Conservation (phyloP, 768 basidiomycete genomes). For the Leccinum boreale region DNA sequence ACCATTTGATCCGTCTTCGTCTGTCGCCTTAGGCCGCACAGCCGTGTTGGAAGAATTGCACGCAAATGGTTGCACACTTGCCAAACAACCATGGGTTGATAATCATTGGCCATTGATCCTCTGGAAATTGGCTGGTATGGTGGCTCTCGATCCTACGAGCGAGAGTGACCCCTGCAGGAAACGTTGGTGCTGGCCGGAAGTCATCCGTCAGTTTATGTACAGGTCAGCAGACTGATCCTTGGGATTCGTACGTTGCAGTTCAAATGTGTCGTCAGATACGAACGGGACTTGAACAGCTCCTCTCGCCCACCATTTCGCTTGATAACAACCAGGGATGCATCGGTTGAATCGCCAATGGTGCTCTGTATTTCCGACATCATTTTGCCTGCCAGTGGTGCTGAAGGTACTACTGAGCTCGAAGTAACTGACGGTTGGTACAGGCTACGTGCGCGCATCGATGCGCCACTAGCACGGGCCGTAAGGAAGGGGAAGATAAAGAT, state of each 20-base stretch:
- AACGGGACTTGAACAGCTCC: slow-evolving; percentile 77
- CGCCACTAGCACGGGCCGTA: slow-evolving; percentile 66
- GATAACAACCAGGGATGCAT: slow-evolving; percentile 80
- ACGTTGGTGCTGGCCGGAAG: slow-evolving; percentile 82
- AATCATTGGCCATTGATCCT: slow-evolving; percentile 90
- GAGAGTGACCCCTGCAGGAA: slow-evolving; percentile 44
- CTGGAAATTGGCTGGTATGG: slow-evolving; percentile 93
- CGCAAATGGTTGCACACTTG: slow-evolving; percentile 59
- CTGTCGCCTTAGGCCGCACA: slow-evolving; percentile 42
- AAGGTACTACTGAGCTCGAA: slow-evolving; percentile 61
- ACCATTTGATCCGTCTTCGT: slow-evolving; percentile 13
- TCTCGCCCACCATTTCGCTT: slow-evolving; percentile 78
- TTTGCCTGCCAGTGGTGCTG: slow-evolving; percentile 42
- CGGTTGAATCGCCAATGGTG: slow-evolving; percentile 76
- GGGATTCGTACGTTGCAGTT: background rate
- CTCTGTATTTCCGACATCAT: slow-evolving; percentile 76
- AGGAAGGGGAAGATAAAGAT: slow-evolving; percentile 61
- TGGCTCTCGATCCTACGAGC: slow-evolving; percentile 62
- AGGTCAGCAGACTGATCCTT: slow-evolving; percentile 47
- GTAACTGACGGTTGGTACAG: slow-evolving; percentile 98
- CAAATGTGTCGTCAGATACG: slow-evolving; percentile 57
- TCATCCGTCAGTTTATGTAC: slow-evolving; percentile 80
- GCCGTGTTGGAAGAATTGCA: slow-evolving; percentile 56
- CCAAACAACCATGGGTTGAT: slow-evolving; percentile 77
- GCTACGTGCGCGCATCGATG: slow-evolving; percentile 73